These are phyloP conservation scores for Coccinonectria pachysandricola DNA, from an alignment of 2,329 filamentous ascomycete species.

Conservation along the genomic window DNA sequence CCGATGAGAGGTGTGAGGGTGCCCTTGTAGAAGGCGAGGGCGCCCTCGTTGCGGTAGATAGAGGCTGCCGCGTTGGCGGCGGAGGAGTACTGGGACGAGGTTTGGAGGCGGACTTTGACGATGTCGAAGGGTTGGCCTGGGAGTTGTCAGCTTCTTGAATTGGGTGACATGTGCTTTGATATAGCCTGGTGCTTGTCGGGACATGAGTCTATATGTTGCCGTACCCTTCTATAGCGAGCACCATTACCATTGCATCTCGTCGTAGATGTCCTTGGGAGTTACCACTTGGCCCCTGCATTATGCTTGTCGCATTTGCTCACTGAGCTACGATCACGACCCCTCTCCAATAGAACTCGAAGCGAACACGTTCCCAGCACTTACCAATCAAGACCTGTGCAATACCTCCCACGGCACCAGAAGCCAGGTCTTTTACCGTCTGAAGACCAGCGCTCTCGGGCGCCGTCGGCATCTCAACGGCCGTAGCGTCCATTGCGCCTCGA, in stretches of 20 bases:
- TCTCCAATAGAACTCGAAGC: too few relatives aligned
- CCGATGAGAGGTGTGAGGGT: slow-evolving; percentile 89
- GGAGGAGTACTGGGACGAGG: slow-evolving; percentile 67
- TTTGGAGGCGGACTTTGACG: slow-evolving; percentile 95
- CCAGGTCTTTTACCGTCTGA: slow-evolving; percentile 77
- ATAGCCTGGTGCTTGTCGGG: too few relatives aligned
- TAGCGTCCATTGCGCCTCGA: slow-evolving; percentile 20
- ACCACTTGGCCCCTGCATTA: too few relatives aligned
- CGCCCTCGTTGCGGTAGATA: slow-evolving; percentile 82
- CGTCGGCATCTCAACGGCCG: slow-evolving; percentile 25
- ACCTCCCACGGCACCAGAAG: slow-evolving; percentile 82
- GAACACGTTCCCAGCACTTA: too few relatives aligned
- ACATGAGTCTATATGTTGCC: too few relatives aligned
- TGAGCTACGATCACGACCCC: too few relatives aligned
- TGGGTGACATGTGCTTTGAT: too few relatives aligned
- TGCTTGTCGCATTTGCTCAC: too few relatives aligned
- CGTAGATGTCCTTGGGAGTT: too few relatives aligned
- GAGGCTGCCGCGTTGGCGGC: slow-evolving; percentile 71
- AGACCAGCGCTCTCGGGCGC: slow-evolving; percentile 26
- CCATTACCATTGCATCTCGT: background rate
- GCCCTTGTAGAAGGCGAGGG: slow-evolving; percentile 94
- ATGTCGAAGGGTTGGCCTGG: slow-evolving; percentile 73
- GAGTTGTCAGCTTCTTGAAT: too few relatives aligned
- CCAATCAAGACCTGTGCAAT: slow-evolving; percentile 89
- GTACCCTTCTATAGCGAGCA: too few relatives aligned